Evolutionary conservation across 129 eudicot genomes (phyloP).

Genomic region (Arctium lappa): DNA sequence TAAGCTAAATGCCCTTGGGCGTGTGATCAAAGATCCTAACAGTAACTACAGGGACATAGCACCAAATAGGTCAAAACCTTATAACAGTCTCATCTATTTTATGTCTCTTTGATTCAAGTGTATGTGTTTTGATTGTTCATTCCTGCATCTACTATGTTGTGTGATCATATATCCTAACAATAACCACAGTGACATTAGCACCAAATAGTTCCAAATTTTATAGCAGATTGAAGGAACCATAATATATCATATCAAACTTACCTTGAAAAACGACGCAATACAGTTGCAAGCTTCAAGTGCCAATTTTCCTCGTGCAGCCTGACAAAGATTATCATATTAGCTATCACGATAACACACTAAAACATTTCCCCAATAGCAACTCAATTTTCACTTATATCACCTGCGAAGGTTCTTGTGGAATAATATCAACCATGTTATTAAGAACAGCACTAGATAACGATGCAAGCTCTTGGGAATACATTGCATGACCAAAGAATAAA

Average conservation of each 20-base stretch:
- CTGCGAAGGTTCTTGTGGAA: constrained; percentile 60
- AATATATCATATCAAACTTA: constrained; percentile 24
- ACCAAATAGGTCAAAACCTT: too few relatives aligned
- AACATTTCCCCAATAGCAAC: background rate
- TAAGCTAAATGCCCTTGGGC: too few relatives aligned
- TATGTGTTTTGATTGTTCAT: background rate
- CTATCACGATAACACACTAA: background rate
- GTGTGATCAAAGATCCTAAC: too few relatives aligned
- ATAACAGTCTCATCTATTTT: background rate
- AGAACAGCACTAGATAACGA: constrained; percentile 47
- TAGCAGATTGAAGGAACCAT: background rate
- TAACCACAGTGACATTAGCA: background rate
- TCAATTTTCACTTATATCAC: constrained; percentile 25
- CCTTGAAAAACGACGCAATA: constrained; percentile 46
- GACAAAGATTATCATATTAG: constrained; percentile 13
- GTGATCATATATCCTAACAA: background rate
- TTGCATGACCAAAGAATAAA: constrained; percentile 44
- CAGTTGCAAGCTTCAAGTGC: constrained; percentile 90
- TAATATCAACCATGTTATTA: constrained; percentile 30
- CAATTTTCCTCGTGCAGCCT: constrained; percentile 70
- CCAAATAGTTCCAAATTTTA: background rate
- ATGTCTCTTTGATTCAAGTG: background rate
- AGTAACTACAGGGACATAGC: too few relatives aligned
- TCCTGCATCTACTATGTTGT: background rate
- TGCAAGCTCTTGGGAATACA: constrained; percentile 41